phyloP scores from a whole-genome alignment of 2,329 filamentous ascomycete species.

The Dendryphion nanum region DNA sequence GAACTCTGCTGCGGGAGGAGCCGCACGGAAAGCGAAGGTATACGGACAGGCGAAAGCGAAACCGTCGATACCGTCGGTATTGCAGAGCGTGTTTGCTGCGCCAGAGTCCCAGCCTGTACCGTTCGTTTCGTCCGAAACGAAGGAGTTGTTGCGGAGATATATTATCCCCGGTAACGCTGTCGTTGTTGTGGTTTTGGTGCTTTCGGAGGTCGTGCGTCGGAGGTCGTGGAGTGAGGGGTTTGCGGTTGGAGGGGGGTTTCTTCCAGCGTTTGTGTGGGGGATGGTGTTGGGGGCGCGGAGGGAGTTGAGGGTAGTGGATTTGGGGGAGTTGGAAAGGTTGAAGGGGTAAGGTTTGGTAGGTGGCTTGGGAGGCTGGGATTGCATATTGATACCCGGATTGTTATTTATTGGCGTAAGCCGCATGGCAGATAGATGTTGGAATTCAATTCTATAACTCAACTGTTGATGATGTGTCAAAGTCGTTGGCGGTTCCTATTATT shows the following conservation, averaged over 20 bases:
- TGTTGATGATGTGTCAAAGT: too few species aligned
- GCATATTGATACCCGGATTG: background rate
- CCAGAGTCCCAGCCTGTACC: constrained; percentile 15
- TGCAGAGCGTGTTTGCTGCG: background rate
- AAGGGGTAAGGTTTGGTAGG: constrained; percentile 50
- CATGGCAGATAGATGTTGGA: background rate
- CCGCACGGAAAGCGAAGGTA: constrained; percentile 1
- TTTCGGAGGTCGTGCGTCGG: constrained; percentile 31
- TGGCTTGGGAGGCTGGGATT: background rate
- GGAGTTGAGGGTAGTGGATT: constrained; percentile 67
- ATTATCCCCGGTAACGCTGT: constrained; percentile 61
- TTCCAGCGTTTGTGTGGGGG: constrained; percentile 55
- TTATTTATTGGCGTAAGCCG: background rate
- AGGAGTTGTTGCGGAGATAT: constrained; percentile 55
- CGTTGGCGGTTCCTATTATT: too few species aligned
- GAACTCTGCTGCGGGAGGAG: background rate
- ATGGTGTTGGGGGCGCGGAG: constrained; percentile 62
- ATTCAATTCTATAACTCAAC: too few species aligned
- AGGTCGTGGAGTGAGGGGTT: constrained; percentile 26
- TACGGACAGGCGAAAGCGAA: background rate
- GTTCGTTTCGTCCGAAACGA: constrained; percentile 18
- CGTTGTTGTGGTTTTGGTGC: constrained; percentile 53
- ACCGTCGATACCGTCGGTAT: constrained; percentile 1
- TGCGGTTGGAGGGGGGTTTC: constrained; percentile 36
- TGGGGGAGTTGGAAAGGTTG: constrained; percentile 62